Evolutionary conservation across 495 filamentous ascomycete species (phyloP).

Genomic region (Aspergillus homomorphus): DNA sequence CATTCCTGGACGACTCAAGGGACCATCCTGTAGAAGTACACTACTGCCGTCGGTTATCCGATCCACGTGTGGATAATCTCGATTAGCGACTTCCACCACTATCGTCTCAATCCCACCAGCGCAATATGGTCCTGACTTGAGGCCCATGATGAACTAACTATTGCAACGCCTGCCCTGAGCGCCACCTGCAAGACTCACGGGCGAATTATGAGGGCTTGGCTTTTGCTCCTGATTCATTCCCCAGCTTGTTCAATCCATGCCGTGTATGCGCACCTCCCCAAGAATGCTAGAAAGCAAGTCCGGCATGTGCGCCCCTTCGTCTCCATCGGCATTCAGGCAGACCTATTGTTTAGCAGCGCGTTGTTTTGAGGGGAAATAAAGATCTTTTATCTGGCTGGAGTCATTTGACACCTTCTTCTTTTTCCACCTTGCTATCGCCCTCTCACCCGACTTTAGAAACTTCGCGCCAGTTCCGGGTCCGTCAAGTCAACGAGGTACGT

Average conservation of each 20-base stretch:
- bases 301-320: neutral
- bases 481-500: neutral
- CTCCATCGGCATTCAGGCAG: neutral
- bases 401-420: neutral
- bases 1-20: neutral
- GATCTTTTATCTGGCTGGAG: neutral
- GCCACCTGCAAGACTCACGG: neutral
- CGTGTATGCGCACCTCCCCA: neutral
- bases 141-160: neutral
- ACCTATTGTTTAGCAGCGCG: neutral
- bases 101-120: neutral
- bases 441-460: neutral
- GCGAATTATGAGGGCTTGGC: neutral
- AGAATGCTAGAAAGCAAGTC: neutral
- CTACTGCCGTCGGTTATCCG: no score
- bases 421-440: neutral
- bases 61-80: no score
- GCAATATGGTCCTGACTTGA: neutral
- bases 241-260: neutral
- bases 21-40: neutral
- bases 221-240: neutral
- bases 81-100: neutral
- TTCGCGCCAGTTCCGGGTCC: neutral
- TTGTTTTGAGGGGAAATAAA: neutral
- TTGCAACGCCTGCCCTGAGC: neutral